These are phyloP conservation scores for Pisolithus albus DNA, from an alignment of 768 basidiomycete genomes.

Conservation along the genomic window DNA sequence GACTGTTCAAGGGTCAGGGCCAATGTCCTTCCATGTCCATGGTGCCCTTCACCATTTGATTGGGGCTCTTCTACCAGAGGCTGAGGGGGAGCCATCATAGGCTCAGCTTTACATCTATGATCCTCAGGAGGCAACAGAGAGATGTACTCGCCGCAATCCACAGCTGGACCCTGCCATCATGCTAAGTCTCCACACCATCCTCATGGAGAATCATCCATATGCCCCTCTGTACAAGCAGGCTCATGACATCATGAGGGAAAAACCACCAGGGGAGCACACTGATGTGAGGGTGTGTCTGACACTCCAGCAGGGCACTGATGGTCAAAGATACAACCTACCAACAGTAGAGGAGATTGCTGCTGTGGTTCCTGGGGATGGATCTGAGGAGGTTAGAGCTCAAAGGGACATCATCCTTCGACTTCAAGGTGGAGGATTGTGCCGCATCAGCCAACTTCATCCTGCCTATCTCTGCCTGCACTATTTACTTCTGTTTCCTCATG, in stretches of 20 bases:
- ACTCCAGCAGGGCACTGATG: constrained; percentile 15
- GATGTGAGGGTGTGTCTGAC: constrained; percentile 5
- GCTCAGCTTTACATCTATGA: constrained; percentile 33
- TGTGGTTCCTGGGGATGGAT: constrained; percentile 29
- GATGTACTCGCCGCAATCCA: constrained; percentile 12
- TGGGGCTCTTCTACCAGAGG: constrained; percentile 24
- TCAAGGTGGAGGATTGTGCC: constrained; percentile 18
- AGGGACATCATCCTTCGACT: constrained; percentile 30
- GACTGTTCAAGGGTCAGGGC: constrained; percentile 13
- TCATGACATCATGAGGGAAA: constrained; percentile 16
- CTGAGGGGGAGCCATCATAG: constrained; percentile 20
- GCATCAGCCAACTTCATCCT: constrained; percentile 30
- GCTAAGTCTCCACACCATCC: constrained; percentile 19
- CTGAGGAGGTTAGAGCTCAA: constrained; percentile 1
- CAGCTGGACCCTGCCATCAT: constrained; percentile 17
- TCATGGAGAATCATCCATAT: constrained; percentile 19
- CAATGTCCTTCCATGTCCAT: constrained; percentile 16
- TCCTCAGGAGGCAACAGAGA: constrained; percentile 17
- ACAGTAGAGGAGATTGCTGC: constrained; percentile 34
- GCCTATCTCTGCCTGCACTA: constrained; percentile 34
- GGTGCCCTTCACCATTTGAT: constrained; percentile 30
- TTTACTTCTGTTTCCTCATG: constrained; percentile 36
- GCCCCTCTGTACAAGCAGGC: constrained; percentile 23
- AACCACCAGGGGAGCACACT: constrained; percentile 5
- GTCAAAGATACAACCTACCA: constrained; percentile 35